Percentiles rank a stretch among this genome's conserved stretches.
Conservation (phyloP, 2,329 filamentous ascomycete genomes). For the Colletotrichum sp. region DNA sequence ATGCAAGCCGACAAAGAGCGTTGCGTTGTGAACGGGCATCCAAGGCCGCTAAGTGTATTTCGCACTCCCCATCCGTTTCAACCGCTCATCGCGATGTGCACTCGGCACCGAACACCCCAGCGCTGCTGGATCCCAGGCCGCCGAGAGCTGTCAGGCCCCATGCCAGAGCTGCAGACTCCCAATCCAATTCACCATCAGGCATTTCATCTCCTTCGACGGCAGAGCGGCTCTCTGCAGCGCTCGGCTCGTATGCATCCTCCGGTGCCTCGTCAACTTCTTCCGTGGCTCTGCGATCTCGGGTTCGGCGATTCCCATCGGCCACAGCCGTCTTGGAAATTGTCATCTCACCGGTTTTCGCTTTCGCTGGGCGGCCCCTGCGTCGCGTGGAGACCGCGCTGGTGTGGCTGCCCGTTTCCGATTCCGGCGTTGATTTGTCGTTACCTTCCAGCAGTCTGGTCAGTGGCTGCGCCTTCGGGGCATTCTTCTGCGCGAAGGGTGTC, state of each 20-base stretch:
- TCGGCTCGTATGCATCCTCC: slow-evolving; percentile 44
- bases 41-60: background rate
- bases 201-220: slow-evolving; percentile 46
- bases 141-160: slow-evolving; percentile 51
- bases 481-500: slow-evolving; percentile 33
- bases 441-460: background rate
- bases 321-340: background rate
- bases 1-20: background rate
- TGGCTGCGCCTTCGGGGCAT: slow-evolving; percentile 1
- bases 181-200: slow-evolving; percentile 45
- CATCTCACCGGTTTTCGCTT: background rate
- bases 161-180: slow-evolving; percentile 50
- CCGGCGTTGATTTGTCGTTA: slow-evolving; percentile 1
- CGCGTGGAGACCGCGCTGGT: slow-evolving; percentile 1
- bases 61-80: background rate
- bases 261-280: slow-evolving; percentile 26
- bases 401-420: background rate
- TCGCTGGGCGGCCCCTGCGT: background rate
- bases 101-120: slow-evolving; percentile 53
- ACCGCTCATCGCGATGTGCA: slow-evolving; percentile 41
- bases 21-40: background rate
- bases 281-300: slow-evolving; percentile 30
- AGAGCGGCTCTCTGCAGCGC: slow-evolving; percentile 32
- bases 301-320: slow-evolving; percentile 24
- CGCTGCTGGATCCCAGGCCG: slow-evolving; percentile 49